Conservation (phyloP, 2,329 filamentous ascomycete species). For the Dothideomycetes sp. region DNA sequence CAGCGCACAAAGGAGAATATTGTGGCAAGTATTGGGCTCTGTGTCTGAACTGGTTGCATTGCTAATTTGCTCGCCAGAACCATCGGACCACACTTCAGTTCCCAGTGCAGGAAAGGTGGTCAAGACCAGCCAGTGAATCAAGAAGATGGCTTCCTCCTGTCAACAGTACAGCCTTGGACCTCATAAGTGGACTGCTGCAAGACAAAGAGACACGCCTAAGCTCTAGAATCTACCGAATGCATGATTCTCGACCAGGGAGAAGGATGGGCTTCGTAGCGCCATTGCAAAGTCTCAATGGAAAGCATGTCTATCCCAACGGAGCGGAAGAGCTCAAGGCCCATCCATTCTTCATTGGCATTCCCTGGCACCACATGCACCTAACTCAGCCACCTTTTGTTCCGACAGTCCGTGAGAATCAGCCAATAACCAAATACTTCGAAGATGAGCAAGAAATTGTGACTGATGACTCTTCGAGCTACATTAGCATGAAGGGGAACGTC, state of each 20-base stretch:
- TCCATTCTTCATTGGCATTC: conserved; percentile 69
- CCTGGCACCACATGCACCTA: conserved; percentile 65
- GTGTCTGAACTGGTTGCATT: too few relatives aligned
- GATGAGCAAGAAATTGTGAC: conserved; percentile 58
- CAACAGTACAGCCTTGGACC: conserved; percentile 61
- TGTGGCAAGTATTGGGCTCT: conserved; percentile 51
- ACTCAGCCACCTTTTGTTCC: conserved; percentile 71
- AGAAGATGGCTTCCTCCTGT: conserved; percentile 36
- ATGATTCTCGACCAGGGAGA: conserved; percentile 37
- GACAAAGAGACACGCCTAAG: conserved; percentile 68
- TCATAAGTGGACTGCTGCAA: conserved; percentile 62
- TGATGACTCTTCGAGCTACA: conserved; percentile 14
- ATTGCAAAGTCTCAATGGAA: neutral
- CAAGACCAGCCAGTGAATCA: conserved; percentile 38
- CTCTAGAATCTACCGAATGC: conserved; percentile 60
- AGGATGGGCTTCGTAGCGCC: neutral
- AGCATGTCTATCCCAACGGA: conserved; percentile 68
- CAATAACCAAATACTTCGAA: conserved; percentile 76
- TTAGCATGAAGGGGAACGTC: conserved; percentile 14
- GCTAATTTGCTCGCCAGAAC: conserved; percentile 48
- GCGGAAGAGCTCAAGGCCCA: conserved; percentile 84
- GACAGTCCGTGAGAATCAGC: conserved; percentile 42
- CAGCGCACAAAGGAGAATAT: conserved; percentile 82
- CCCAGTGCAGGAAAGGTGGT: conserved; percentile 44
- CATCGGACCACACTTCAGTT: conserved; percentile 63